phyloP scores from a whole-genome alignment of 805 yeast genomes.

The Ogataea henricii region DNA sequence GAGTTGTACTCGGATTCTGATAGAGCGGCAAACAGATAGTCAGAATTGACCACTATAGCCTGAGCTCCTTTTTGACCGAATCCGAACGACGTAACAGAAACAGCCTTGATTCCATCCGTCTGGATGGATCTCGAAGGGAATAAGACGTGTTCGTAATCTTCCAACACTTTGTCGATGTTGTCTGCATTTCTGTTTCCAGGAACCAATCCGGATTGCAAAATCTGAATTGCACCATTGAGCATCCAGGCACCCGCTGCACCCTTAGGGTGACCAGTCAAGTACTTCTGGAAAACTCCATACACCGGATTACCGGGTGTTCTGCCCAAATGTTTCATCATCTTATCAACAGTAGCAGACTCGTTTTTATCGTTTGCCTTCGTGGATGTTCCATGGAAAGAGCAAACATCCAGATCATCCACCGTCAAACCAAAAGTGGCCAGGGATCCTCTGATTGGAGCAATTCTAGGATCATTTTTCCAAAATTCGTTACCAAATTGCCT shows the following conservation, averaged over 20 bases:
- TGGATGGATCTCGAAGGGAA: conserved; percentile 92
- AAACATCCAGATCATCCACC: conserved; percentile 92
- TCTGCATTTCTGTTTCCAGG: conserved; percentile 99
- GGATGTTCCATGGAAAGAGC: conserved; percentile 99
- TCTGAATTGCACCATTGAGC: conserved; percentile 97
- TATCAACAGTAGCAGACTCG: conserved; percentile 87
- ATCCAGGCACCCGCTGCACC: conserved; percentile 99
- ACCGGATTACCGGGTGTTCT: conserved; percentile 98
- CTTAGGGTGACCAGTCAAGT: conserved; percentile 99
- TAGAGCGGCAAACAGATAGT: conserved; percentile 85
- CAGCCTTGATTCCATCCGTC: conserved; percentile 98
- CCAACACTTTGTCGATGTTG: conserved; percentile 81
- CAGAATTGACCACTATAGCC: conserved; percentile 89
- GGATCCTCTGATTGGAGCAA: conserved; percentile 96
- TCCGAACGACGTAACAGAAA: conserved; percentile 95
- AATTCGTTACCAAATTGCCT: conserved; percentile 95
- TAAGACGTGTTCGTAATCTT: conserved; percentile 83
- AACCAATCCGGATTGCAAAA: conserved; percentile 86
- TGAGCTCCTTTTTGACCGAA: conserved; percentile 99
- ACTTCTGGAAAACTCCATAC: conserved; percentile 97
- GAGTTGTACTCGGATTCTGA: conserved; percentile 68
- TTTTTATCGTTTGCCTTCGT: conserved; percentile 99
- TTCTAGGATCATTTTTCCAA: conserved; percentile 86
- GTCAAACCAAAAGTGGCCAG: conserved; percentile 91
- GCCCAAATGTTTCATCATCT: conserved; percentile 94